phyloP scores from a whole-genome alignment of 306 rosid genomes.

The Pyrus bretschneideri region DNA sequence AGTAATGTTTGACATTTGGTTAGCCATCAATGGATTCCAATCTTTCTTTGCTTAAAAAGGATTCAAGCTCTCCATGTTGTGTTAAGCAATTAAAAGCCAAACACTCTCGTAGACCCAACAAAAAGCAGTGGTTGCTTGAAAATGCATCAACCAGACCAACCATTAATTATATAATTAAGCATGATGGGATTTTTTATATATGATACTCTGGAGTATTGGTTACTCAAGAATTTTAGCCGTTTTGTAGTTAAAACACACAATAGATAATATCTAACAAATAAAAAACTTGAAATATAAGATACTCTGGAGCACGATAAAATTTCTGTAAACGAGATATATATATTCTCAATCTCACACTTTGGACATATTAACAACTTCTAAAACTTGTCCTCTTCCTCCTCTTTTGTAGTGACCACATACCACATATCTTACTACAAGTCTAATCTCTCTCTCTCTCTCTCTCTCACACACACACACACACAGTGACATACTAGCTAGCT shows the following conservation, averaged over 20 bases:
- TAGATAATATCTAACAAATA: no score
- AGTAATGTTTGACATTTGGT: background rate
- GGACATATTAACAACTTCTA: background rate
- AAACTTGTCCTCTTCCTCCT: background rate
- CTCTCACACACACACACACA: no score
- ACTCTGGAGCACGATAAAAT: background rate
- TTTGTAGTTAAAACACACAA: background rate
- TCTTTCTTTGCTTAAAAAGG: background rate
- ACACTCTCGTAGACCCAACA: background rate
- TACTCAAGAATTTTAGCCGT: no score
- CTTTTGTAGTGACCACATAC: background rate
- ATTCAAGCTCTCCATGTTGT: background rate
- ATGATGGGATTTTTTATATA: background rate
- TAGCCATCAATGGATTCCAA: background rate
- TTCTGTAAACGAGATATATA: background rate
- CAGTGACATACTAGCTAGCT: background rate
- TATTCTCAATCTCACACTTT: background rate
- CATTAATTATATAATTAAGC: background rate
- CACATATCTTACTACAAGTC: background rate
- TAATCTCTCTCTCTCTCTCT: background rate
- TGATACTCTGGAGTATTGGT: no score
- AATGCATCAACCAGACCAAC: background rate
- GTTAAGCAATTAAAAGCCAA: background rate
- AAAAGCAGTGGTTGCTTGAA: conserved; percentile 1
- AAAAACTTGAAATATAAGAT: no score